Conservation (phyloP, 192 early-diverging fungal genomes). For the Coemansia sp. region DNA sequence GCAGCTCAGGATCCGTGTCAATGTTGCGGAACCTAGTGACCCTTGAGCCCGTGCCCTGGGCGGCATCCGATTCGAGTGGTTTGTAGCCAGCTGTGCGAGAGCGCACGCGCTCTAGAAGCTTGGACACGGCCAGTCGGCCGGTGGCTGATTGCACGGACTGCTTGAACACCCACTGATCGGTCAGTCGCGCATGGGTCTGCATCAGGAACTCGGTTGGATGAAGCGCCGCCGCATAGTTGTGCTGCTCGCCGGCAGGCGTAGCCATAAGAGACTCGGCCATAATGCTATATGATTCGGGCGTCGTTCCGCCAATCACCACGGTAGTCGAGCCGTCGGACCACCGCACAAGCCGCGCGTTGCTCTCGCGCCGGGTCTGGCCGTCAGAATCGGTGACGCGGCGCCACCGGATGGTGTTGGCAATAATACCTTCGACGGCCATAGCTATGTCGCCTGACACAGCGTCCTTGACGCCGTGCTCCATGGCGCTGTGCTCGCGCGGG, state of each 20-base stretch:
- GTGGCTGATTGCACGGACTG: slow-evolving; percentile 27
- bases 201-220: slow-evolving; percentile 31
- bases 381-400: slow-evolving; percentile 8
- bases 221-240: slow-evolving; percentile 29
- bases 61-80: slow-evolving; percentile 1
- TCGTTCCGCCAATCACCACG: slow-evolving; percentile 28
- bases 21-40: slow-evolving; percentile 41
- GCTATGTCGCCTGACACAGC: slow-evolving; percentile 37
- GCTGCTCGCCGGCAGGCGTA: slow-evolving; percentile 19
- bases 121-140: slow-evolving; percentile 8
- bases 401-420: slow-evolving; percentile 49
- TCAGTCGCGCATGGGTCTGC: slow-evolving; percentile 42
- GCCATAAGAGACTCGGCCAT: slow-evolving; percentile 21
- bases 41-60: slow-evolving; percentile 11
- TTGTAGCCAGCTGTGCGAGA: slow-evolving; percentile 1
- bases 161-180: slow-evolving; percentile 38
- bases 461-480: slow-evolving; percentile 28
- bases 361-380: slow-evolving; percentile 20
- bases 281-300: slow-evolving; percentile 30
- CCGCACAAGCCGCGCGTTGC: slow-evolving; percentile 50
- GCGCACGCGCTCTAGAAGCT: slow-evolving; percentile 11
- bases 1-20: slow-evolving; percentile 40
- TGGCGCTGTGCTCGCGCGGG: slow-evolving; percentile 32
- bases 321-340: slow-evolving; percentile 52
- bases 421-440: slow-evolving; percentile 38